phyloP scores from a whole-genome alignment of 495 filamentous ascomycete species.

The Hypoxylon lienhwacheense region DNA sequence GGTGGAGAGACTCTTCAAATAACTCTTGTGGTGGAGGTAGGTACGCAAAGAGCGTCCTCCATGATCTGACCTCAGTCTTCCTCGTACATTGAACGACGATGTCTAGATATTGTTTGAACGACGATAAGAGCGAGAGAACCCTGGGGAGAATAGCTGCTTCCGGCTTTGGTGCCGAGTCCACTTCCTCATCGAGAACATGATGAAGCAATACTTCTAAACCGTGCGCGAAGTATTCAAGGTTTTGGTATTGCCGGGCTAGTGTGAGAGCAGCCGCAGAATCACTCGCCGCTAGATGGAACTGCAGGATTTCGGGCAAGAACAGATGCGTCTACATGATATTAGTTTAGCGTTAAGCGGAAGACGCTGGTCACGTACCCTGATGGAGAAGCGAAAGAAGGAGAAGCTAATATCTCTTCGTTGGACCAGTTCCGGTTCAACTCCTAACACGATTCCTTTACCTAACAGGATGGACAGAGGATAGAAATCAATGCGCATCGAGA shows the following conservation, averaged over 20 bases:
- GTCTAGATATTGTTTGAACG: conserved; percentile 87
- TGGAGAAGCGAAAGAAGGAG: conserved; percentile 80
- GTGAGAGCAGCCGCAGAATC: conserved; percentile 73
- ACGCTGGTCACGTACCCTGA: conserved; percentile 60
- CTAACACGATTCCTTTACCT: conserved; percentile 83
- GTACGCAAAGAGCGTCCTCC: conserved; percentile 89
- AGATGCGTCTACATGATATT: conserved; percentile 67
- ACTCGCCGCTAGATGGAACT: conserved; percentile 69
- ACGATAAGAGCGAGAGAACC: conserved; percentile 85
- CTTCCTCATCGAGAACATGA: conserved; percentile 91
- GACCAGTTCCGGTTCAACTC: conserved; percentile 87
- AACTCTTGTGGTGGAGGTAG: conserved; percentile 86
- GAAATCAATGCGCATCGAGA: conserved; percentile 77
- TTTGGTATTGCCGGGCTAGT: conserved; percentile 77
- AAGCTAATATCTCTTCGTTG: conserved; percentile 89
- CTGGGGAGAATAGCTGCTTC: conserved; percentile 78
- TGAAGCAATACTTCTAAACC: conserved; percentile 91
- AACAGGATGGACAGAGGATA: conserved; percentile 88
- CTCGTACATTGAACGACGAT: conserved; percentile 96
- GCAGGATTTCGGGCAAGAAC: conserved; percentile 85
- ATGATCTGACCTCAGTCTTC: conserved; percentile 93
- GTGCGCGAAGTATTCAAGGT: conserved; percentile 88
- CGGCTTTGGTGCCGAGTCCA: conserved; percentile 69
- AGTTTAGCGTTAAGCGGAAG: conserved; percentile 15
- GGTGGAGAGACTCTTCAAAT: conserved; percentile 85